phyloP scores from a whole-genome alignment of 2,329 filamentous ascomycete species.

The Colletotrichum karsti region DNA sequence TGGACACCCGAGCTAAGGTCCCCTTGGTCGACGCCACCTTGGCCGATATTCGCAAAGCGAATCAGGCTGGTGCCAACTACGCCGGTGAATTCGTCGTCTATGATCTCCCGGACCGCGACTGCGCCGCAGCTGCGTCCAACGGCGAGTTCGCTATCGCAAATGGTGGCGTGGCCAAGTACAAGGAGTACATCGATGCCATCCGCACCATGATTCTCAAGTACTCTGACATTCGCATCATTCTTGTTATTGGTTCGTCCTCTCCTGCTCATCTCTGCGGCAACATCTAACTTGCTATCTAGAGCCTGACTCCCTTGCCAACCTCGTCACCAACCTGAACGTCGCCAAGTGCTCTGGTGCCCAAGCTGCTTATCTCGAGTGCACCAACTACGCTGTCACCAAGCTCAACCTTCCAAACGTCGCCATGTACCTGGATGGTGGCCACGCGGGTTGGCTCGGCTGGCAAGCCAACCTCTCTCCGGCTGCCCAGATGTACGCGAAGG shows the following conservation, averaged over 20 bases:
- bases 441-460: conserved; percentile 69
- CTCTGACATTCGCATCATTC: conserved; percentile 51
- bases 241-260: conserved; percentile 50
- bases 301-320: conserved; percentile 67
- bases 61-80: conserved; percentile 47
- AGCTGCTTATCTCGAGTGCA: conserved; percentile 57
- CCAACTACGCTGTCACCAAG: conserved; percentile 57
- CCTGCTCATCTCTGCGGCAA: conserved; percentile 5
- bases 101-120: conserved; percentile 67
- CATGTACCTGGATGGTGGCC: conserved; percentile 63
- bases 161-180: conserved; percentile 61
- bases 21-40: conserved; percentile 55
- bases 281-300: conserved; percentile 45
- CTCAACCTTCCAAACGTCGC: conserved; percentile 64
- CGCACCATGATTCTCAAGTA: conserved; percentile 49
- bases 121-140: conserved; percentile 64
- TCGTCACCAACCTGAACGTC: conserved; percentile 63
- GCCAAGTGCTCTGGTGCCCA: conserved; percentile 58
- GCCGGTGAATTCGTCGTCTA: conserved; percentile 64
- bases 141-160: conserved; percentile 62
- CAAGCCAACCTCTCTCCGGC: conserved; percentile 59
- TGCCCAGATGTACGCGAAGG: conserved; percentile 53
- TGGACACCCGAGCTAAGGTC: conserved; percentile 60
- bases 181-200: conserved; percentile 62
- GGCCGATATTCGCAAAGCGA: conserved; percentile 49